Base-by-base conservation (phyloP, 768 basidiomycete genomes). In the Naematelia encephala region DNA sequence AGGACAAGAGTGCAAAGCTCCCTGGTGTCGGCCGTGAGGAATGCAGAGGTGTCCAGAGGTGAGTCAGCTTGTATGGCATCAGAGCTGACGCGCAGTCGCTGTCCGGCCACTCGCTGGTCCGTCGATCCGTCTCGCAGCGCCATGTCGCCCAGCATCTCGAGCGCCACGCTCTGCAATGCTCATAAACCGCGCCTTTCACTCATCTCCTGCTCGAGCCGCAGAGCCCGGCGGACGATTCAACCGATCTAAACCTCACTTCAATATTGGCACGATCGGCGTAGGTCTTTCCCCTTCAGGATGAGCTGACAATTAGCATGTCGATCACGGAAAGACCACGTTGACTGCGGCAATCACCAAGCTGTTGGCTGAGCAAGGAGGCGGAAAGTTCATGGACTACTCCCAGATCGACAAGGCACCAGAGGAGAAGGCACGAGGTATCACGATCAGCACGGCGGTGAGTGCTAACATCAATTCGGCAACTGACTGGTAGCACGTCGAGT, bases 401-500 rank as follows among this genome's bases (percentile, higher is more conserved):
- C 86, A 91, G 79, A 99, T 99, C 70, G 96, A 99, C 88, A 97
- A 90, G 82, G 96, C 96, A 8, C 96, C 96, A 2, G 96, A 99
- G 80, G 96, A 99, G 82, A 94, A 91, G 80, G 94, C 94, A 61
- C 90, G 96, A 77, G 96, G 96, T 79, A 99, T 99, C 80, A 99
- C 96, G 62, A 99, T 99, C 79, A 92, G 94, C 79, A 94, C 96
- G 21, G 85, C 96, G 47, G 75, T 77, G 51, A 59, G 75, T 69
- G 16, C 11, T 42, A 1, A n/a, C 46, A 5, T 43, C 25, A 10
- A 12, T 43, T 23, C 28, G 19, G 50, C 10, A 4, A 43, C 39
- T 34, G 5, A 34, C 14, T 16, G 16, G 2, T 59, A 77, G 52
- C 96, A 99, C 76, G 92, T 99, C 76, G 96, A 99, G 78, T 99